Base-by-base conservation (phyloP, 2,329 filamentous ascomycete genomes). In the Fusarium sp. region DNA sequence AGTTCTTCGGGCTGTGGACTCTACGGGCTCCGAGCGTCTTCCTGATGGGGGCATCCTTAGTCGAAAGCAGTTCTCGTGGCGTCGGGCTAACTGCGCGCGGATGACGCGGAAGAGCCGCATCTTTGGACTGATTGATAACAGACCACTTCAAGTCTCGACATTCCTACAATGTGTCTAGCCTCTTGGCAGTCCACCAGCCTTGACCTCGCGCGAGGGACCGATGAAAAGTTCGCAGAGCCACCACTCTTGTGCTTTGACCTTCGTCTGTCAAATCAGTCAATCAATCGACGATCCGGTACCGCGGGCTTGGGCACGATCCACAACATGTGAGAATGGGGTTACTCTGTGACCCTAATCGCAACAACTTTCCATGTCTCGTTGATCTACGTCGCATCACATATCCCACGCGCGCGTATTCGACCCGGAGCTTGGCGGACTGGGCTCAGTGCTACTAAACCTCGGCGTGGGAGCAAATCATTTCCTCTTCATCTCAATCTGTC, bases 91-190 rank as follows among this genome's bases (percentile, higher is more conserved):
- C 36, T 18, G 40, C 43, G 31, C 41, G 54, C 52, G 65, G 65
- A 68, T 68, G 60, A 65, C 60, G 53, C 60, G 65, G 5, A 40
- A 36, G 46, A 50, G 47, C 60, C 65, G 50, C 46, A 31, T 55
- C 27, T 43, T 27, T 54, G 27, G 37, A 54, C 44, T 67, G 66
- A 70, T 63, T 70, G 66, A 70, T 70, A 67, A 56, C 66, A 55
- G 18, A 12, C 41, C 65, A 63, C 31, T 37, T 53, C 12, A 12
- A 28, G 37, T 37, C 31, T 41, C 16, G 30, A 18, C 31, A 37
- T 11, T 11, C 31, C 23, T 36, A 8, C 41, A 34, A 23, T 30
- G 30, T 13, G 7, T 13, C 12, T 12, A 15, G 36, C 30, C 34
- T 34, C 46, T 48, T 39, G 18, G 48, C 34, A 52, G 13, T 18